phyloP scores from a whole-genome alignment of 148 eudicot genomes.

The Persicaria maculosa region DNA sequence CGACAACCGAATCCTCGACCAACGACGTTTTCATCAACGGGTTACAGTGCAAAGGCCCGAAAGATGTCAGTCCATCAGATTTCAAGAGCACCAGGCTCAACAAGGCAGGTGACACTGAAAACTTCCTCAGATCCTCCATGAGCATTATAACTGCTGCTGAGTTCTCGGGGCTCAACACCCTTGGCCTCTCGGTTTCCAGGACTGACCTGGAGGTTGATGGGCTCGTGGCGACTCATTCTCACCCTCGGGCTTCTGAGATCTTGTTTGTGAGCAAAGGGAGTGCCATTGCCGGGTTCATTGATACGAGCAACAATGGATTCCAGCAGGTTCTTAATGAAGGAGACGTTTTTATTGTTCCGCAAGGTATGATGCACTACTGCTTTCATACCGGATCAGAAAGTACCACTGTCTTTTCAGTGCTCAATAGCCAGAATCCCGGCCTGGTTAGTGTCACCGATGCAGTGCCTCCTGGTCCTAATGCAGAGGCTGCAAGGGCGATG shows the following conservation, averaged over 20 bases:
- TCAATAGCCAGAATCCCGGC: constrained; percentile 89
- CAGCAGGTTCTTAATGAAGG: constrained; percentile 49
- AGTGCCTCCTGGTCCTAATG: constrained; percentile 16
- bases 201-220: constrained; percentile 73
- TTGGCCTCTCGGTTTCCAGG: constrained; percentile 60
- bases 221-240: constrained; percentile 62
- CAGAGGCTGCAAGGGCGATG: constrained; percentile 26
- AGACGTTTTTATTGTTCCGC: constrained; percentile 79
- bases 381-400: constrained; percentile 51
- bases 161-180: constrained; percentile 80
- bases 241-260: constrained; percentile 82
- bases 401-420: constrained; percentile 47
- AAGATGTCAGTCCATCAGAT: constrained; percentile 50
- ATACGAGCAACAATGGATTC: constrained; percentile 46
- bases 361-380: constrained; percentile 70
- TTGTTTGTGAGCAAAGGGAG: constrained; percentile 56
- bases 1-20: constrained; percentile 26
- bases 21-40: constrained; percentile 61
- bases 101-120: constrained; percentile 41
- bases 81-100: constrained; percentile 53
- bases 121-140: constrained; percentile 42
- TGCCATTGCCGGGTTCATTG: constrained; percentile 62
- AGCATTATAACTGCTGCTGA: constrained; percentile 43
- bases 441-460: constrained; percentile 40
- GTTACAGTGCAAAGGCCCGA: constrained; percentile 63